These are phyloP conservation scores for Lanmaoa rubissima DNA, from an alignment of 768 basidiomycete genomes.

Conservation along the genomic window DNA sequence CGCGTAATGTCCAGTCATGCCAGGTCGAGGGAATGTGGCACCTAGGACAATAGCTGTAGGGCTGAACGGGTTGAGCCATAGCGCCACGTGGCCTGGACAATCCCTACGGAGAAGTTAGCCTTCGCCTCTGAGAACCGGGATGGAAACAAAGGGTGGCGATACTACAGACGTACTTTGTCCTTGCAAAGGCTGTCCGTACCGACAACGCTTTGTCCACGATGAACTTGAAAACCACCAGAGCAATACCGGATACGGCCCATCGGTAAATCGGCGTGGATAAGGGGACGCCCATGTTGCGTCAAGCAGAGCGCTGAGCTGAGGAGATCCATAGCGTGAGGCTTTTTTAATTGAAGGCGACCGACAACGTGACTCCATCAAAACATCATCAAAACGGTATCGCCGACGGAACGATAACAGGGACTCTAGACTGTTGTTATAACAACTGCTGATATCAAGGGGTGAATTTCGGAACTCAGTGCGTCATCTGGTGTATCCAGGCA, in stretches of 20 bases:
- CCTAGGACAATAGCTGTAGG: slow-evolving; percentile 27
- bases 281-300: slow-evolving; percentile 6
- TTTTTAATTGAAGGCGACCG: too few species aligned
- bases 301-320: neutral
- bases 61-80: slow-evolving; percentile 37
- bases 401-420: neutral
- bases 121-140: neutral
- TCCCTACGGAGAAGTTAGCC: slow-evolving; percentile 5
- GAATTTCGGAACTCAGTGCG: neutral
- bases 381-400: neutral
- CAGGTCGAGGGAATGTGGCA: slow-evolving; percentile 34
- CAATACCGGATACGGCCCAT: slow-evolving; percentile 6
- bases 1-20: slow-evolving; percentile 34
- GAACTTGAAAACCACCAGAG: slow-evolving; percentile 9
- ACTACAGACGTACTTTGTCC: slow-evolving; percentile 12
- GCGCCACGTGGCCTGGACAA: slow-evolving; percentile 15
- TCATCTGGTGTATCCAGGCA: too few species aligned
- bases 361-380: too few species aligned
- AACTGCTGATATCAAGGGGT: neutral
- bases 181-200: slow-evolving; percentile 15
- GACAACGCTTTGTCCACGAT: slow-evolving; percentile 1
- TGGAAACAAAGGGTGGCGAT: neutral
- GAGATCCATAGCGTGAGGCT: too few species aligned
- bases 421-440: neutral
- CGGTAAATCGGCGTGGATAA: neutral